Percentiles rank a stretch among this genome's conserved stretches.
These are phyloP conservation scores for Colletotrichum sp. DNA, from an alignment of 2,329 filamentous ascomycete genomes.

Conservation along the genomic window DNA sequence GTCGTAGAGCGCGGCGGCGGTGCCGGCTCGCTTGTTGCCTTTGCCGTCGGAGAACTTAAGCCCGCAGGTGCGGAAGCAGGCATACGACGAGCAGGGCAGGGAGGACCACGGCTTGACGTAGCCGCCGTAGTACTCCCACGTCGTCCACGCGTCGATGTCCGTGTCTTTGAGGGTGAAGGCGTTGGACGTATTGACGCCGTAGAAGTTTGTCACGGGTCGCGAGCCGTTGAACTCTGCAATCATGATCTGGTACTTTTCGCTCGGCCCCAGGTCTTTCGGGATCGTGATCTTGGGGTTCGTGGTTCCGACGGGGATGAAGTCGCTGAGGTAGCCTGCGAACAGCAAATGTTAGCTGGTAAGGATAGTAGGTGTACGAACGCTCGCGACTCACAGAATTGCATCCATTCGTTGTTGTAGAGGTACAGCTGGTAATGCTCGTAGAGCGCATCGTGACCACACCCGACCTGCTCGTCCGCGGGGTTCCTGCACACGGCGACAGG, in stretches of 20 bases:
- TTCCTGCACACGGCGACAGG: not conserved
- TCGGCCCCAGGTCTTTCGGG: not conserved
- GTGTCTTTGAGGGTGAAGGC: not conserved
- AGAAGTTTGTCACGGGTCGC: not conserved
- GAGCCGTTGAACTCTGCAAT: not conserved
- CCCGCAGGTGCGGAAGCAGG: constrained; percentile 3
- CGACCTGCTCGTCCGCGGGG: not conserved
- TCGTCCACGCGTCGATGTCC: not conserved
- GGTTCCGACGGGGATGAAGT: not conserved
- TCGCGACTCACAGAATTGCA: not conserved
- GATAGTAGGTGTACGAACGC: too few relatives aligned
- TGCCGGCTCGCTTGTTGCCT: not conserved
- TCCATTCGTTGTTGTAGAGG: not conserved
- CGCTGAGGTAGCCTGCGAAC: not conserved
- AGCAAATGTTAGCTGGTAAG: not conserved
- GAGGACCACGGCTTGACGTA: not conserved
- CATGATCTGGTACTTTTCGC: not conserved
- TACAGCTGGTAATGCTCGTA: constrained; percentile 10
- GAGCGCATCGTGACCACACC: not conserved
- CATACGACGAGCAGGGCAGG: not conserved
- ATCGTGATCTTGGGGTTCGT: not conserved
- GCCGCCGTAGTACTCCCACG: not conserved
- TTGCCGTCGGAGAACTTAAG: not conserved
- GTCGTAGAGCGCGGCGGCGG: not conserved
- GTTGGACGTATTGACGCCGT: not conserved